Evolutionary conservation across 495 filamentous ascomycete species (phyloP).

Genomic region (Neurospora sp.): DNA sequence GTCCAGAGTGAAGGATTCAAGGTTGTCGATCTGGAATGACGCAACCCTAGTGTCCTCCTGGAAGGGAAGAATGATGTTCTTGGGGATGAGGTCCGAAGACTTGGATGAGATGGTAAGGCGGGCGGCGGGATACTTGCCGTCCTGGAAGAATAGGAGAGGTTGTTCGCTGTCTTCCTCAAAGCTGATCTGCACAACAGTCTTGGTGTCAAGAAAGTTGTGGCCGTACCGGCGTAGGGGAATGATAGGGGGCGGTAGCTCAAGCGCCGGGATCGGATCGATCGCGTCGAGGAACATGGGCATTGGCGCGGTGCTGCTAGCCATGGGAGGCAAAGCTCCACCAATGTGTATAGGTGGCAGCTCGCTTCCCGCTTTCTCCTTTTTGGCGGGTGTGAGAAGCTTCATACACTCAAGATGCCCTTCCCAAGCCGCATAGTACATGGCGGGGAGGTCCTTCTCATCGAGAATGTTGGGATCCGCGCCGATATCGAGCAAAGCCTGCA

Average conservation of each 20-base stretch:
- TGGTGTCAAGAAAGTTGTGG: slow-evolving; percentile 96
- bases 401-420: slow-evolving; percentile 95
- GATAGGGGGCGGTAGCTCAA: slow-evolving; percentile 91
- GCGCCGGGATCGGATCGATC: slow-evolving; percentile 71
- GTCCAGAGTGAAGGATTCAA: slow-evolving; percentile 87
- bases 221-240: slow-evolving; percentile 90
- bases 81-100: slow-evolving; percentile 86
- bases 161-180: slow-evolving; percentile 64
- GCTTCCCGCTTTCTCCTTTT: slow-evolving; percentile 22
- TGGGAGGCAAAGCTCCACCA: slow-evolving; percentile 20
- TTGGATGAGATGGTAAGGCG: slow-evolving; percentile 94
- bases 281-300: slow-evolving; percentile 59
- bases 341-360: slow-evolving; percentile 19
- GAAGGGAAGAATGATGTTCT: slow-evolving; percentile 88
- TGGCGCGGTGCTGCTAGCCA: slow-evolving; percentile 39
- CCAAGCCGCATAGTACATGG: slow-evolving; percentile 98
- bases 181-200: slow-evolving; percentile 82
- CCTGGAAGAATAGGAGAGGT: slow-evolving; percentile 82
- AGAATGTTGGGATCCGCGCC: slow-evolving; percentile 63
- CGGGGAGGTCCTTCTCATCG: slow-evolving; percentile 86
- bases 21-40: slow-evolving; percentile 90
- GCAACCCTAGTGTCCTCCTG: slow-evolving; percentile 88
- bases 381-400: slow-evolving; percentile 61
- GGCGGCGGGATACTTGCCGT: slow-evolving; percentile 89
- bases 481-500: slow-evolving; percentile 64